Percentiles rank a stretch among this genome's conserved stretches.
phyloP scores from a whole-genome alignment of 2,329 filamentous ascomycete genomes.

The Arachnomyces sp. region DNA sequence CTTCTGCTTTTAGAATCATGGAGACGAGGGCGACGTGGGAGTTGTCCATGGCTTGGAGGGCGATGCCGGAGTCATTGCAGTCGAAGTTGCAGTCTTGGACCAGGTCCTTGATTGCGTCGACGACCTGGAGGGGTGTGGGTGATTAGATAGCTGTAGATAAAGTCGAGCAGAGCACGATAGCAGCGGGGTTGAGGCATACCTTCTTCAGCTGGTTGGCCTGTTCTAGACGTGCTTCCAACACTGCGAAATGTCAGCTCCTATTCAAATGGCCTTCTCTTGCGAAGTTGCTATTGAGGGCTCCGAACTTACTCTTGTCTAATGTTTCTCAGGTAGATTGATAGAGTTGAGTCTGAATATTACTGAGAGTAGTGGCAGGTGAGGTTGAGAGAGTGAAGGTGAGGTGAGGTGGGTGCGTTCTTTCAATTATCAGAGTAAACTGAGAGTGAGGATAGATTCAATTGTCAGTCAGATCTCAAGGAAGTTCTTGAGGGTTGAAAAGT shows the following conservation, averaged over 20 bases:
- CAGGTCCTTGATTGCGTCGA: conserved; percentile 98
- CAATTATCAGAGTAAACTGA: too few relatives aligned
- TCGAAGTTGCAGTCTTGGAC: conserved; percentile 99
- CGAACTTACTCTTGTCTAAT: conserved; percentile 25
- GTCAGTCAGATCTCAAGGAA: too few relatives aligned
- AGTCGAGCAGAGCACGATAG: conserved; percentile 4
- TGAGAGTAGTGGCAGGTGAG: too few relatives aligned
- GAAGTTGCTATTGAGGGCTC: neutral
- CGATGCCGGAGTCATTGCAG: conserved; percentile 99
- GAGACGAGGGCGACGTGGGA: conserved; percentile 97
- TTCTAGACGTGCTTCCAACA: conserved; percentile 97
- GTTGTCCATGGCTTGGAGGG: conserved; percentile 99
- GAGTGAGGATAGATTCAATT: too few relatives aligned
- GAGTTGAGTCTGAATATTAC: neutral
- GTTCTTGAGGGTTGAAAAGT: too few relatives aligned
- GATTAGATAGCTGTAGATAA: neutral
- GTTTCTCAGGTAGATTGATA: neutral
- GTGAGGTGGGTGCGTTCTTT: too few relatives aligned
- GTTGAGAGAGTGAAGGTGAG: too few relatives aligned
- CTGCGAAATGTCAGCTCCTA: conserved; percentile 26
- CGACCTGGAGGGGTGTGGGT: conserved; percentile 52
- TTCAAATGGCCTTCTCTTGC: neutral
- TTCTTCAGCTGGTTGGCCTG: conserved; percentile 93
- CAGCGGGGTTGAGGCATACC: conserved; percentile 44
- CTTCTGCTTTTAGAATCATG: conserved; percentile 95